Conservation (phyloP, 768 basidiomycete genomes). For the Mycena epipterygia region DNA sequence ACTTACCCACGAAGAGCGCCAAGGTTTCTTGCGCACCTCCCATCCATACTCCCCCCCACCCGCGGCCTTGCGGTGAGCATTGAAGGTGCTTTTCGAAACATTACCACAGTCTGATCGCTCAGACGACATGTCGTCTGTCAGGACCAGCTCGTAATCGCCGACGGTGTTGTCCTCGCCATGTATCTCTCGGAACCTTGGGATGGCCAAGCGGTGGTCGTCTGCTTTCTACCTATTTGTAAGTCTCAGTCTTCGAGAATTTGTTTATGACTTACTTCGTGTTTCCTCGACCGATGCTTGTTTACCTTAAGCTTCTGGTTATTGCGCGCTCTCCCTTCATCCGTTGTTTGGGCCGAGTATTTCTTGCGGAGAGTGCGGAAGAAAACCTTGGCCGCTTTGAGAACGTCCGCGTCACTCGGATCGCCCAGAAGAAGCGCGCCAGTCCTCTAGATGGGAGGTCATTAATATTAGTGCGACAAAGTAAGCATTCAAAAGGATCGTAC, state of each 20-base stretch:
- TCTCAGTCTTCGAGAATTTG: not conserved
- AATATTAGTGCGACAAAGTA: too few relatives aligned
- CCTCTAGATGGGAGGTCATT: not conserved
- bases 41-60: not conserved
- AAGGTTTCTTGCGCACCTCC: not conserved
- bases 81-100: not conserved
- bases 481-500: too few relatives aligned
- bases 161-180: not conserved
- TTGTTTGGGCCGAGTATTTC: not conserved
- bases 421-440: not conserved
- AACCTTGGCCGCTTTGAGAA: not conserved
- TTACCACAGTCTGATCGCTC: not conserved
- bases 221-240: not conserved
- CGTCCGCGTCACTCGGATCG: not conserved
- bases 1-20: slow-evolving; percentile 4
- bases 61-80: not conserved
- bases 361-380: not conserved
- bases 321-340: not conserved
- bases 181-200: not conserved
- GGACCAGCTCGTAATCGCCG: not conserved
- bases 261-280: not conserved
- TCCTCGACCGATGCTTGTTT: not conserved
- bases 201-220: not conserved
- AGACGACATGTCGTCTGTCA: not conserved
- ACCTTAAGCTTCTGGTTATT: not conserved